phyloP scores from a whole-genome alignment of 345 rosid species.

The Populus simonii region DNA sequence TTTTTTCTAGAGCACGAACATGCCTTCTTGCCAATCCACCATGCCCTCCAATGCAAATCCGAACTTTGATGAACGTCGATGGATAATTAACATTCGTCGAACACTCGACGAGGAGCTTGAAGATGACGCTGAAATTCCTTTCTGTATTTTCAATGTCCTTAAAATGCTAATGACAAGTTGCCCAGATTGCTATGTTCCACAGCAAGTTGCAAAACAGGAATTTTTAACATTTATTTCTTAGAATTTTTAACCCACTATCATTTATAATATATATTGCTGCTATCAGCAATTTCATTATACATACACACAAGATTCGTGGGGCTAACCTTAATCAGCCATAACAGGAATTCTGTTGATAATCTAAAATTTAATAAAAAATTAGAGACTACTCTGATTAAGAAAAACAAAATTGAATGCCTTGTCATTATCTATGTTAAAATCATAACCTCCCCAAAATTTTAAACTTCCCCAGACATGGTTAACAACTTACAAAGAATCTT shows the following conservation, averaged over 20 bases:
- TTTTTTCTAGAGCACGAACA: neutral
- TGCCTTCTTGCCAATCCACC: neutral
- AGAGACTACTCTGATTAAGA: too few relatives aligned
- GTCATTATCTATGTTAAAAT: too few relatives aligned
- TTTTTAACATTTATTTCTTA: too few relatives aligned
- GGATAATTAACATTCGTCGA: constrained; percentile 54
- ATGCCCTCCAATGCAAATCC: constrained; percentile 24
- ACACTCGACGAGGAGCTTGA: constrained; percentile 58
- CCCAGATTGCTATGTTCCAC: constrained; percentile 68
- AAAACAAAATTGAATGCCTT: too few relatives aligned
- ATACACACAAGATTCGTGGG: too few relatives aligned
- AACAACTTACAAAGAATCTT: too few relatives aligned
- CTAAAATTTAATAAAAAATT: neutral
- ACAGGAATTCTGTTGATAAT: neutral
- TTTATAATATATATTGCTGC: too few relatives aligned
- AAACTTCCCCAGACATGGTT: neutral
- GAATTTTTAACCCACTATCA: too few relatives aligned
- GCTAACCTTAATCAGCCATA: neutral
- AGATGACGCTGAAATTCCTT: constrained; percentile 39
- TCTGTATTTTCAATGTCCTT: constrained; percentile 65
- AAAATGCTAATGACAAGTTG: constrained; percentile 39
- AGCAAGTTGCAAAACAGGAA: constrained; percentile 41
- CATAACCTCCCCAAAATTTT: neutral
- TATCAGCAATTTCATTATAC: too few relatives aligned
- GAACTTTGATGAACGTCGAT: constrained; percentile 51